Percentiles rank a stretch among this genome's conserved stretches.
These are phyloP conservation scores for Nakaseomyces nivariensis DNA, from an alignment of 1,139 yeast species.

Conservation along the genomic window DNA sequence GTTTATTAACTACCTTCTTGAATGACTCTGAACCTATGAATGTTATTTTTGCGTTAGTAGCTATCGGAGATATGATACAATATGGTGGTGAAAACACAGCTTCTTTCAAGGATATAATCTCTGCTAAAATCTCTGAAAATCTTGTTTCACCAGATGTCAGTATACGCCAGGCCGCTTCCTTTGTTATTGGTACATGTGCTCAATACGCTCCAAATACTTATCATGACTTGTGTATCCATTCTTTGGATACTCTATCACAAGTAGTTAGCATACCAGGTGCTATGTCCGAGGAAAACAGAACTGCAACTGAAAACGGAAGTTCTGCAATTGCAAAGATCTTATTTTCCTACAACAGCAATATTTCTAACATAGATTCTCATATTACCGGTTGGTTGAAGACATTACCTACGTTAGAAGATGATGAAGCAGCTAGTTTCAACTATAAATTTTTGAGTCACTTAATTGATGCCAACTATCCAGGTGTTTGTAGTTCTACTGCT, in stretches of 20 bases:
- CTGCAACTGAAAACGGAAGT: constrained; percentile 80
- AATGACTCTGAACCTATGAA: constrained; percentile 59
- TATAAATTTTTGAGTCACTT: constrained; percentile 69
- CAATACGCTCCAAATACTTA: constrained; percentile 62
- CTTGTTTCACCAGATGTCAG: constrained; percentile 60
- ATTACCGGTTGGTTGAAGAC: constrained; percentile 71
- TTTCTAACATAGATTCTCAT: constrained; percentile 55
- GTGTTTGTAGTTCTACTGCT: constrained; percentile 40
- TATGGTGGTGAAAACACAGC: constrained; percentile 62
- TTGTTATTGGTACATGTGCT: constrained; percentile 79
- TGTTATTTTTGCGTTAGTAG: constrained; percentile 70
- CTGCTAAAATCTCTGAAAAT: constrained; percentile 53
- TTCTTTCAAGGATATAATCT: constrained; percentile 54
- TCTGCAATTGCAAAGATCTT: constrained; percentile 78
- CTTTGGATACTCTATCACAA: constrained; percentile 65
- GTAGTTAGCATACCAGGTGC: constrained; percentile 78
- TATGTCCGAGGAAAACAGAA: constrained; percentile 69
- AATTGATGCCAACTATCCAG: constrained; percentile 59
- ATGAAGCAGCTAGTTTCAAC: constrained; percentile 83
- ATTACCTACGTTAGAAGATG: constrained; percentile 75
- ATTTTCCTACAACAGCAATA: constrained; percentile 43
- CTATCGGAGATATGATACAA: constrained; percentile 72
- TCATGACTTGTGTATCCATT: constrained; percentile 52
- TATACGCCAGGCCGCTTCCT: constrained; percentile 81
- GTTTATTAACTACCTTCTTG: constrained; percentile 46